phyloP scores from a whole-genome alignment of 345 rosid species.

The Eucalyptus sp. region DNA sequence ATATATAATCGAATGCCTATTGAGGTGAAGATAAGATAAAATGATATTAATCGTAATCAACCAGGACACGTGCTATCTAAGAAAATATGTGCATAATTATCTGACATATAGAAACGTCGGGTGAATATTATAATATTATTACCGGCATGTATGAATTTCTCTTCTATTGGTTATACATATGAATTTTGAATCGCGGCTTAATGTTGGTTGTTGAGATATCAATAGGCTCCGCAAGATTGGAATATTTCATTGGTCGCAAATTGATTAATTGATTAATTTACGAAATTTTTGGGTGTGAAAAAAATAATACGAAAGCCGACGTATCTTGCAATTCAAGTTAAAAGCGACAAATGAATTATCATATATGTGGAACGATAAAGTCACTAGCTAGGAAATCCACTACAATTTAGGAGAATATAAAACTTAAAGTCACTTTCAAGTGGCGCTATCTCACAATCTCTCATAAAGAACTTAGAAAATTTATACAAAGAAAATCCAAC shows the following conservation, averaged over 20 bases:
- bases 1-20: too few relatives aligned
- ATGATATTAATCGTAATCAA: background rate
- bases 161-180: background rate
- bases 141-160: rapidly evolving
- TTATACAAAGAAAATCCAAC: background rate
- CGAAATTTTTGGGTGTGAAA: background rate
- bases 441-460: background rate
- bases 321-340: background rate
- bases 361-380: background rate
- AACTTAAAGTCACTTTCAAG: background rate
- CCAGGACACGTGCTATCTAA: rapidly evolving
- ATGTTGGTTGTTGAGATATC: background rate
- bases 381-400: background rate
- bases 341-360: rapidly evolving
- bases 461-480: background rate
- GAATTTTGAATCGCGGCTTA: background rate
- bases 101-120: rapidly evolving
- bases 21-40: background rate
- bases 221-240: background rate
- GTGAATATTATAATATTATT: background rate
- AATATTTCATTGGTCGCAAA: background rate
- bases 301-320: rapidly evolving
- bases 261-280: rapidly evolving
- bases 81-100: rapidly evolving
- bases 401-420: rapidly evolving